Base-by-base conservation (phyloP, 2,329 filamentous ascomycete species). In the Blastomyces emzantsi region DNA sequence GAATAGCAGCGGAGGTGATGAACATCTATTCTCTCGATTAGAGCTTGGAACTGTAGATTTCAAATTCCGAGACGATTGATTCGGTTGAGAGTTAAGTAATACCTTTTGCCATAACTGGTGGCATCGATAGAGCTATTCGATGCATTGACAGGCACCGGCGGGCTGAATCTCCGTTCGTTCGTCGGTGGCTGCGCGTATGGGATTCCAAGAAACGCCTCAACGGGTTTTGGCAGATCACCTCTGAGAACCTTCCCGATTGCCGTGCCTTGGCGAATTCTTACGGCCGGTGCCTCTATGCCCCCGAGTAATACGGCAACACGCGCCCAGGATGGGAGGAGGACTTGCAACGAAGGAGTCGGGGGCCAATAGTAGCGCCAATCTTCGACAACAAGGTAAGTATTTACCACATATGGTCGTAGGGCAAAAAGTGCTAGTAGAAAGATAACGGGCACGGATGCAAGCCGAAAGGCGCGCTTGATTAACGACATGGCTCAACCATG, bases 151-250 rank as follows among this genome's bases (percentile, higher is more conserved):
- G 70, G 69, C 33, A 70, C 71, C 0, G 79, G 70, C 3, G 72
- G 76, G 6, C 72, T 74, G 65, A 83, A 83, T 17, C 81, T 76
- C 25, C 73, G 72, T n/a, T 81, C 74, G 0, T 79, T 81, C 2
- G 71, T 74, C 13, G 81, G 80, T 2, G 80, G 77, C 2, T 78
- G 68, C 0, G 78, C 80, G 65, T 82, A 83, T 0, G 80, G 81
- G 13, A 84, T 76, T 0, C 80, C 79, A 0, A 79, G 71, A 66
- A 83, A 84, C 6, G 72, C 72, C 39, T 76, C 73, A 4, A 75
- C 63, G 1, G 69, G 62, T n/a, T 69, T 64, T 67, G 62, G 66
- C 11, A 73, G 65, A n/a, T 63, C 64, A 7, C 70, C 66, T 7
- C 66, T 62, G 17, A 64, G 19, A 33, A 73, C 68, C 4, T 65